phyloP scores from a whole-genome alignment of 169 alveolate genomes.

The Eimeria necatrix region DNA sequence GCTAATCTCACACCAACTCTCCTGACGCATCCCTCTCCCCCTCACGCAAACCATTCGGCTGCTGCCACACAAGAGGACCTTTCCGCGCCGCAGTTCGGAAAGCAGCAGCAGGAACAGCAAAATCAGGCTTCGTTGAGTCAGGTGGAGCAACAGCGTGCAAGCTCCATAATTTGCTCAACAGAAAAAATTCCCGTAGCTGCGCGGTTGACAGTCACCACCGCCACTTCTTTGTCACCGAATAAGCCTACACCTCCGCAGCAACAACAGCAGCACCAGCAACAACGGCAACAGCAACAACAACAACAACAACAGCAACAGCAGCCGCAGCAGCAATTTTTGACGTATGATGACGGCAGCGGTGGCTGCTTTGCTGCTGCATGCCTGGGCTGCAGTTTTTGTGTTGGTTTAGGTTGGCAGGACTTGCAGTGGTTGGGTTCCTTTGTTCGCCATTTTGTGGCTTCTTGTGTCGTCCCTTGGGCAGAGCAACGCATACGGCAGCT shows the following conservation, averaged over 20 bases:
- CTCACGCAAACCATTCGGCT: neutral
- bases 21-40: neutral
- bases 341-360: neutral
- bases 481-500: conserved; percentile 78
- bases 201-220: neutral
- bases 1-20: neutral
- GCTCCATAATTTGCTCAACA: neutral
- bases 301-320: neutral
- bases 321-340: neutral
- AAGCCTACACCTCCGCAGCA: neutral
- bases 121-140: neutral
- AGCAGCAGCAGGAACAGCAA: neutral
- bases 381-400: conserved; percentile 63
- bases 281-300: neutral
- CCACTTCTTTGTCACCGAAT: neutral
- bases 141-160: neutral
- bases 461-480: conserved; percentile 69
- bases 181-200: neutral
- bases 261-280: conserved; percentile 15
- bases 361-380: conserved; percentile 39
- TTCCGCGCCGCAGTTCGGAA: neutral
- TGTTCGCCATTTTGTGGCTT: conserved; percentile 46
- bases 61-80: neutral
- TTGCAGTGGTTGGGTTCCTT: conserved; percentile 44
- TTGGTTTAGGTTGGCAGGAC: conserved; percentile 63